Evolutionary conservation across 1,284 basidiomycete genomes (phyloP).

Genomic region (Ustilago tritici): DNA sequence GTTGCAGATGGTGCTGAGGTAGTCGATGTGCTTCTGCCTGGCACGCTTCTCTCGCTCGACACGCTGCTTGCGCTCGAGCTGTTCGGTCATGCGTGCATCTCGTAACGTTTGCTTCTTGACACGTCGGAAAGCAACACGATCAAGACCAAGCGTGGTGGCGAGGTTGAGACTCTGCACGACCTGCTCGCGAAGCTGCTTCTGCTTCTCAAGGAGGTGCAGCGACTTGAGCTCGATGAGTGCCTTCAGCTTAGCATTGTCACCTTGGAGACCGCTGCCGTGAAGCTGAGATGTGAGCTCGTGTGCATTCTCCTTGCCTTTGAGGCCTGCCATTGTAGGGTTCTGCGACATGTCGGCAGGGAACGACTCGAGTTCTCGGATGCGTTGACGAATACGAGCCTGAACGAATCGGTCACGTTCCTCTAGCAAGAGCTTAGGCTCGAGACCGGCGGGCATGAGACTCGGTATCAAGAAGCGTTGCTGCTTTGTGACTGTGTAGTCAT

Average conservation of each 20-base stretch:
- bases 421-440: constrained; percentile 90
- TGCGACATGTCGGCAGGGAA: constrained; percentile 80
- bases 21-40: constrained; percentile 95
- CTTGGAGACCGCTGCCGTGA: constrained; percentile 64
- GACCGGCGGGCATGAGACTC: constrained; percentile 88
- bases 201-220: constrained; percentile 89
- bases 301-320: constrained; percentile 52
- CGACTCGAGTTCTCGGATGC: constrained; percentile 87
- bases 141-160: constrained; percentile 86
- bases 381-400: constrained; percentile 87
- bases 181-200: constrained; percentile 84
- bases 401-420: constrained; percentile 92
- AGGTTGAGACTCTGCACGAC: constrained; percentile 89
- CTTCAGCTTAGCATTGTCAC: constrained; percentile 78
- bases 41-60: constrained; percentile 91
- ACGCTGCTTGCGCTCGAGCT: constrained; percentile 90
- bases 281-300: constrained; percentile 30
- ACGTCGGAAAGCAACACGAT: constrained; percentile 90
- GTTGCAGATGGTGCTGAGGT: constrained; percentile 85
- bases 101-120: constrained; percentile 87
- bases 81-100: constrained; percentile 90
- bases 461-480: constrained; percentile 86
- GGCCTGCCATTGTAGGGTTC: constrained; percentile 52
- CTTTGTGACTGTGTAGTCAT: constrained; percentile 73
- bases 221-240: constrained; percentile 94